Conservation (phyloP, 169 alveolate genomes). For the Amoebophrya sp. region DNA sequence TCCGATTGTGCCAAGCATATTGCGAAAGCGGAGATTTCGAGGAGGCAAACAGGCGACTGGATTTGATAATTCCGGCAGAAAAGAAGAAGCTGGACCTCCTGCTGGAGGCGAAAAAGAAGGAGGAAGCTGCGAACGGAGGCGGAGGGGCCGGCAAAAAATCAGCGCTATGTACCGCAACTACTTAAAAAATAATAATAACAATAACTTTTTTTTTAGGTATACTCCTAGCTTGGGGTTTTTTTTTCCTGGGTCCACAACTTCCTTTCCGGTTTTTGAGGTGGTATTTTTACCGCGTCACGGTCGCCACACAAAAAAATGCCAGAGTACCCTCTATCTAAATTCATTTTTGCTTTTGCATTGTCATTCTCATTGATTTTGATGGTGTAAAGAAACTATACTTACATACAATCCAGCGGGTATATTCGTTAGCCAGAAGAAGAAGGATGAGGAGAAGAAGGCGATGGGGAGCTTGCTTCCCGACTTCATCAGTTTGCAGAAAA, state of each 20-base stretch:
- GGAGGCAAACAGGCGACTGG: neutral
- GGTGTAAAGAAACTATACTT: no score
- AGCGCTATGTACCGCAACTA: no score
- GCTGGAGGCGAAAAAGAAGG: neutral
- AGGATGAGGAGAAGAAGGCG: neutral
- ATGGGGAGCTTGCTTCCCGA: neutral
- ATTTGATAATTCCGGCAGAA: neutral
- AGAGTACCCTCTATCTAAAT: no score
- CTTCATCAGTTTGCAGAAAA: neutral
- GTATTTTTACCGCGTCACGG: no score
- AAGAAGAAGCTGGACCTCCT: neutral
- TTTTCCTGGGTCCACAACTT: no score
- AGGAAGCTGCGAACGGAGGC: neutral
- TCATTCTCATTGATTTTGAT: no score
- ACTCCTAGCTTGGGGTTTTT: no score
- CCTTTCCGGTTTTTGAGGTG: no score
- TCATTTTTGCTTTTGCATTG: no score
- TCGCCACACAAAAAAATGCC: no score
- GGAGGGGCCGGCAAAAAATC: neutral
- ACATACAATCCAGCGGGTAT: neutral
- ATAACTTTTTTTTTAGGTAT: no score
- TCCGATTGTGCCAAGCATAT: neutral
- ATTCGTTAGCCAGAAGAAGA: slow-evolving; percentile 9
- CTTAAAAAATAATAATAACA: no score
- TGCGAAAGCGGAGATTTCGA: neutral